Evolutionary conservation across 2,329 filamentous ascomycete genomes (phyloP).

Genomic region (Aaosphaeria arxii): DNA sequence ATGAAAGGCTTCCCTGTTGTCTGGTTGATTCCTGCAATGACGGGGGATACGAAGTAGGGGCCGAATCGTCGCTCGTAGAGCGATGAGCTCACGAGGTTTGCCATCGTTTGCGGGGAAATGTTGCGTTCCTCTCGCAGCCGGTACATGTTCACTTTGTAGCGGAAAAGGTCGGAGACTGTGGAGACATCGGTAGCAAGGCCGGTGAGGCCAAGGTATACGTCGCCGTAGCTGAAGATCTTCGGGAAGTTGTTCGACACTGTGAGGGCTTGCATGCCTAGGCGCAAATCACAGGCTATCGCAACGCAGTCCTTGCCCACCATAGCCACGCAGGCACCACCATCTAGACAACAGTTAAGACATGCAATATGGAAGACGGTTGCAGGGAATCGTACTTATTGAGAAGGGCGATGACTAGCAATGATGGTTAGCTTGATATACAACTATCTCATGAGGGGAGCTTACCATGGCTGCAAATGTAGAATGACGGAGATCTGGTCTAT

Average conservation of each 20-base stretch:
- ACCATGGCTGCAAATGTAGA: conserved; percentile 34
- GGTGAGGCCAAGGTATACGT: conserved; percentile 92
- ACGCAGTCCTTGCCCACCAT: conserved; percentile 99
- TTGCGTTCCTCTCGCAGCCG: conserved; percentile 94
- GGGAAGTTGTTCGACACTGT: conserved; percentile 99
- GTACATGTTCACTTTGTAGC: conserved; percentile 99
- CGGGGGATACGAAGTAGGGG: conserved; percentile 92
- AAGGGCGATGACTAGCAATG: conserved; percentile 75
- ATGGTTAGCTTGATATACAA: conserved; percentile 18
- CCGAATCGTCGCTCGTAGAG: conserved; percentile 96
- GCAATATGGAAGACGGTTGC: conserved; percentile 2
- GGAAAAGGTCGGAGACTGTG: conserved; percentile 94
- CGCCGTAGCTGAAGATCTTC: conserved; percentile 97
- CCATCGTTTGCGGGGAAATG: conserved; percentile 92
- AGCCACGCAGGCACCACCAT: conserved; percentile 92
- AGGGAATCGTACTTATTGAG: conserved; percentile 73
- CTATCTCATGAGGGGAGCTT: conserved; percentile 12
- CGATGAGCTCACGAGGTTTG: conserved; percentile 81
- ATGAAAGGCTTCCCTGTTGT: conserved; percentile 96
- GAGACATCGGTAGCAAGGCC: conserved; percentile 94
- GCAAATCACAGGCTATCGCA: conserved; percentile 97
- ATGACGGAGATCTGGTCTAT: not conserved
- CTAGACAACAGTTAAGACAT: conserved; percentile 36
- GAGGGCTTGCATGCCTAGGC: conserved; percentile 91
- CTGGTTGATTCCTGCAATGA: conserved; percentile 91